phyloP scores from a whole-genome alignment of 108 stramenopile genomes.

The Epithemia pelagica region DNA sequence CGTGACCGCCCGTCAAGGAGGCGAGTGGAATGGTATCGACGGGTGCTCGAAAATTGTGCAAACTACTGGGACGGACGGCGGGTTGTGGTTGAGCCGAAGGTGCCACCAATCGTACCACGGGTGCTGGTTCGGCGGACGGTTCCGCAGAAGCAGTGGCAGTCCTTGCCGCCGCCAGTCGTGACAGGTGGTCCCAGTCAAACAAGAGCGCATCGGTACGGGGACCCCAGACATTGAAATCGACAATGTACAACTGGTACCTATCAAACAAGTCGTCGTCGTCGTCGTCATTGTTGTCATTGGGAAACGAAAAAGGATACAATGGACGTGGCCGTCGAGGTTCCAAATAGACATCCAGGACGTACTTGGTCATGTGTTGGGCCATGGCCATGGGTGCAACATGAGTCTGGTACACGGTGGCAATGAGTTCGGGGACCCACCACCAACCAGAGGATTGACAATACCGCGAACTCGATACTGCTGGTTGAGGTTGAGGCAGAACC shows the following conservation, averaged over 20 bases:
- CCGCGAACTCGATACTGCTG: too few species aligned
- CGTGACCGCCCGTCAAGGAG: slow-evolving; percentile 26
- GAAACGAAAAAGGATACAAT: too few species aligned
- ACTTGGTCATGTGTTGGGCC: slow-evolving; percentile 18
- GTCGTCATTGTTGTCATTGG: slow-evolving; percentile 74
- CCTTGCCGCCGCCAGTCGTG: slow-evolving; percentile 23
- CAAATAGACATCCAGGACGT: slow-evolving; percentile 76
- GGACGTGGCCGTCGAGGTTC: too few species aligned
- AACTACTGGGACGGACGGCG: slow-evolving; percentile 66
- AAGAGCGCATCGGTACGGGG: slow-evolving; percentile 62
- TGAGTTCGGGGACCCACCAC: slow-evolving; percentile 45
- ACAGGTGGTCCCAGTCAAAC: slow-evolving; percentile 74
- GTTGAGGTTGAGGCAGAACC: slow-evolving; percentile 32
- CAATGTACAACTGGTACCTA: slow-evolving; percentile 72
- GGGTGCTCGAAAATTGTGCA: slow-evolving; percentile 77
- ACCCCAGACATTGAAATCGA: slow-evolving; percentile 89
- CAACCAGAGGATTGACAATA: too few species aligned
- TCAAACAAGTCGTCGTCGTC: too few species aligned
- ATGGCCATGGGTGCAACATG: not conserved
- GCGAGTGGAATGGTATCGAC: slow-evolving; percentile 68
- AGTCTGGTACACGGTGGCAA: not conserved
- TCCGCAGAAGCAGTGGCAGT: slow-evolving; percentile 45
- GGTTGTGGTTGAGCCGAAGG: slow-evolving; percentile 58
- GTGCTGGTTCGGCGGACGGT: slow-evolving; percentile 39
- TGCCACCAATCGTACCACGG: slow-evolving; percentile 56